A percentile compares a stretch with the other conserved stretches of the same genome.
These are phyloP conservation scores for Echinosophora koreensis DNA, from an alignment of 306 rosid genomes.

Conservation along the genomic window DNA sequence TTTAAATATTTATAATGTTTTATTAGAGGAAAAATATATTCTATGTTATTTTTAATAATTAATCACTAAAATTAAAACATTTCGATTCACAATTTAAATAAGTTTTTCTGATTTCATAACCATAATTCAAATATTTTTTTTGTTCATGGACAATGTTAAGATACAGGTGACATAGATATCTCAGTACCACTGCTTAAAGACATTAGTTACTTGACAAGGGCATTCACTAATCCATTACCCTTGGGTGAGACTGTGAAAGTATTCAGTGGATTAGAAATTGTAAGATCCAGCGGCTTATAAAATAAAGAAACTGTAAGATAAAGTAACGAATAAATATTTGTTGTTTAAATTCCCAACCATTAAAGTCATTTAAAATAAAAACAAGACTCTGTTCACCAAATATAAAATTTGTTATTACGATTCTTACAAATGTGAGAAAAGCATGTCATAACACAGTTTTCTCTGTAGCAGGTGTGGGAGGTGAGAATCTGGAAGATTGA, in stretches of 20 bases:
- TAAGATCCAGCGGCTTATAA: background rate
- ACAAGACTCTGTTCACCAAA: background rate
- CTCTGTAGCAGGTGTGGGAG: constrained; percentile 76
- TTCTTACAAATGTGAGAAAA: constrained; percentile 4
- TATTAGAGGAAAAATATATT: no score
- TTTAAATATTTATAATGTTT: background rate
- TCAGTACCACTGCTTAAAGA: background rate
- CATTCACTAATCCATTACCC: background rate
- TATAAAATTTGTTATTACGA: background rate
- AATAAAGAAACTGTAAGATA: background rate
- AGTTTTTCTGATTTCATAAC: no score
- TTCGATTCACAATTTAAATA: no score
- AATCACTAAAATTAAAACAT: no score
- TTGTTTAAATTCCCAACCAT: background rate
- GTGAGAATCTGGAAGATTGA: constrained; percentile 71
- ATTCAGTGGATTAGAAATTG: background rate
- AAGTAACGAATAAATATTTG: background rate
- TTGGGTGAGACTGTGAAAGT: background rate
- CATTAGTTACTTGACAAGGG: background rate
- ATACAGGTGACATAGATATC: background rate
- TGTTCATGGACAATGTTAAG: background rate
- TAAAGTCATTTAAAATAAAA: background rate
- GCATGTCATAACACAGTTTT: constrained; percentile 36
- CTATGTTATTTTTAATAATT: no score
- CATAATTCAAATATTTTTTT: no score